Evolutionary conservation across 2,329 filamentous ascomycete species (phyloP), one percentile per base, ranked within the genome.

Genomic region (Colletotrichum eleusines): DNA sequence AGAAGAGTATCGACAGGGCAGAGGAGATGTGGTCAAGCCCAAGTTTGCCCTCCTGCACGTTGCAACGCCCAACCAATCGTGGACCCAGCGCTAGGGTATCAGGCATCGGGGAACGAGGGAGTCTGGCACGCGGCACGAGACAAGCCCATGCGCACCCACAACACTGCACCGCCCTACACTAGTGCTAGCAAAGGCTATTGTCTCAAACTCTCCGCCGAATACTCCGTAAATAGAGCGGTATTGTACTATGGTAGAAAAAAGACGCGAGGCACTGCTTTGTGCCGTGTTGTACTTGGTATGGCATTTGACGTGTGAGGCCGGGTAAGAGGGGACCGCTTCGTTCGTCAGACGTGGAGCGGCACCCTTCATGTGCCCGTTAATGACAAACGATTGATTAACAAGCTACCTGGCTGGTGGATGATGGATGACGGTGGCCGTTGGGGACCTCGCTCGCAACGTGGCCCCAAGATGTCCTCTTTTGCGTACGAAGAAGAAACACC

Each of bases 1-100:
- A 33, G 31, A n/a, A n/a, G n/a, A 70, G 66, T 70, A 67, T 70
- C 68, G 68, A 66, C 68, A 67, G 57, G 68, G 68, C 68, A 66
- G 63, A 70, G 35, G 33, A 55, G 42, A 51, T 31, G 57, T 9
- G 42, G 60, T 42, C 63, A 57, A 51, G 63, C 63, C 51, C 58
- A 63, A 62, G 50, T 62, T 67, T 63, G 40, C 50, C 50, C 42
- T 67, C 57, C 50, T 71, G 63, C 57, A 51, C 35, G 35, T 51
- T 42, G 42, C 42, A 59, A 20, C 44, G 61, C 53, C 61, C 61
- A 69, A 46, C 58, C 66, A 65, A 59, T 65, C 66, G 61, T 58
- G 60, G 53, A 65, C 65, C 66, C 65, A 44, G 53, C 40, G 44
- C 66, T 58, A 54, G 66, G 53, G 35, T 58, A 59, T 59, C 66